A percentile compares a stretch with the other conserved stretches of the same genome.
phyloP scores from a whole-genome alignment of 169 alveolate species.

The Plasmodium chabaudi region DNA sequence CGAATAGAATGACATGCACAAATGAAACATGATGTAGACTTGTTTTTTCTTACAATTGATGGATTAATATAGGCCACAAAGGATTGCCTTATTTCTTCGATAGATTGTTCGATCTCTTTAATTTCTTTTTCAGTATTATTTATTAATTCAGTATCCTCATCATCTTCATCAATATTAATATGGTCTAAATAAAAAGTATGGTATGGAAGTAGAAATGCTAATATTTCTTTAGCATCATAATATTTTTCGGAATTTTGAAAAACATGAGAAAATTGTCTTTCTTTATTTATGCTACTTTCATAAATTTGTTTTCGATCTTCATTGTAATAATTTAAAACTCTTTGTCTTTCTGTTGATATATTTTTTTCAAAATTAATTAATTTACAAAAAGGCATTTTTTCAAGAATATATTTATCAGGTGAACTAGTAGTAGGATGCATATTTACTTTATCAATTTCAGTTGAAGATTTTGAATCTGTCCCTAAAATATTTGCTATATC shows the following conservation, averaged over 20 bases:
- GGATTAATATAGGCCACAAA: slow-evolving; percentile 32
- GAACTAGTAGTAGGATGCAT: not conserved
- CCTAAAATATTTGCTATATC: too few species aligned
- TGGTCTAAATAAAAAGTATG: slow-evolving; percentile 55
- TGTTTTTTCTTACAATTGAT: slow-evolving; percentile 11
- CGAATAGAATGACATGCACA: not conserved
- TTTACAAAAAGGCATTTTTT: slow-evolving; percentile 55
- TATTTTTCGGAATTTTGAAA: slow-evolving; percentile 41
- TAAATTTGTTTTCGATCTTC: slow-evolving; percentile 63
- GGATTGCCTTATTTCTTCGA: slow-evolving; percentile 31
- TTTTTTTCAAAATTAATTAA: slow-evolving; percentile 57
- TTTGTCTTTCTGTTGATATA: slow-evolving; percentile 38
- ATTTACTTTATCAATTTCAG: not conserved
- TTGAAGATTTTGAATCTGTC: not conserved
- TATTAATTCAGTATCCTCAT: slow-evolving; percentile 6
- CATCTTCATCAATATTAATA: slow-evolving; percentile 26
- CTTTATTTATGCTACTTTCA: slow-evolving; percentile 40
- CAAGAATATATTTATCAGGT: slow-evolving; percentile 19
- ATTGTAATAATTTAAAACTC: slow-evolving; percentile 45
- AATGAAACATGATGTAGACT: not conserved
- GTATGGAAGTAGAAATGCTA: slow-evolving; percentile 59
- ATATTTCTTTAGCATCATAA: slow-evolving; percentile 63
- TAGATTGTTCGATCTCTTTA: slow-evolving; percentile 22
- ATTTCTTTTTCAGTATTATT: slow-evolving; percentile 18
- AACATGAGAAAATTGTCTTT: slow-evolving; percentile 61